Percentiles rank a stretch among this genome's conserved stretches.
These are phyloP conservation scores for Penicillium argentinense DNA, from an alignment of 495 filamentous ascomycete species.

Conservation along the genomic window DNA sequence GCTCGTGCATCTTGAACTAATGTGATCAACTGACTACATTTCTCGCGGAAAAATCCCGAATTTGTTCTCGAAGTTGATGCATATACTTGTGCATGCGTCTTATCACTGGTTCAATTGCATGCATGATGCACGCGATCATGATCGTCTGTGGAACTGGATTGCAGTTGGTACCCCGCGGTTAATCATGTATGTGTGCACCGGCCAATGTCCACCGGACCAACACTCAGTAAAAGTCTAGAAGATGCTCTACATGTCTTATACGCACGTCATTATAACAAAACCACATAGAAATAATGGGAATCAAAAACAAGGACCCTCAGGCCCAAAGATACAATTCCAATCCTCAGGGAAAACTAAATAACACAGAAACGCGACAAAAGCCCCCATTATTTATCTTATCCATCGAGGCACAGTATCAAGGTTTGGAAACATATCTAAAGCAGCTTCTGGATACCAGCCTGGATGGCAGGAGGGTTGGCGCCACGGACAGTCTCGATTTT, in stretches of 20 bases:
- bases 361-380: neutral
- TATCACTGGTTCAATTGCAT: constrained; percentile 3
- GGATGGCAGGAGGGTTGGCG: constrained; percentile 69
- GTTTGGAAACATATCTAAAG: constrained; percentile 3
- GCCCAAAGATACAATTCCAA: constrained; percentile 1
- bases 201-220: too few species aligned
- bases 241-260: too few species aligned
- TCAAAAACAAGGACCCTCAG: neutral
- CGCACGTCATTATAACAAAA: too few species aligned
- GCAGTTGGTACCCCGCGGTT: too few species aligned
- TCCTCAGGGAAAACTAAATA: neutral
- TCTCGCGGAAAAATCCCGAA: neutral
- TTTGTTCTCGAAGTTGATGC: neutral
- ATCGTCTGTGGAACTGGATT: too few species aligned
- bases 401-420: neutral
- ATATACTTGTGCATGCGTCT: neutral
- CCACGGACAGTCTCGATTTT: constrained; percentile 72
- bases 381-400: neutral
- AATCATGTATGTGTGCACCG: too few species aligned
- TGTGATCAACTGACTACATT: too few species aligned
- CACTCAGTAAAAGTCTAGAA: too few species aligned
- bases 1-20: too few species aligned
- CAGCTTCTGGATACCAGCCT: constrained; percentile 46
- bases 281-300: constrained; percentile 1
- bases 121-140: constrained; percentile 9